Evolutionary conservation across 2,329 filamentous ascomycete species (phyloP).

Genomic region (Stylonectria norvegica): DNA sequence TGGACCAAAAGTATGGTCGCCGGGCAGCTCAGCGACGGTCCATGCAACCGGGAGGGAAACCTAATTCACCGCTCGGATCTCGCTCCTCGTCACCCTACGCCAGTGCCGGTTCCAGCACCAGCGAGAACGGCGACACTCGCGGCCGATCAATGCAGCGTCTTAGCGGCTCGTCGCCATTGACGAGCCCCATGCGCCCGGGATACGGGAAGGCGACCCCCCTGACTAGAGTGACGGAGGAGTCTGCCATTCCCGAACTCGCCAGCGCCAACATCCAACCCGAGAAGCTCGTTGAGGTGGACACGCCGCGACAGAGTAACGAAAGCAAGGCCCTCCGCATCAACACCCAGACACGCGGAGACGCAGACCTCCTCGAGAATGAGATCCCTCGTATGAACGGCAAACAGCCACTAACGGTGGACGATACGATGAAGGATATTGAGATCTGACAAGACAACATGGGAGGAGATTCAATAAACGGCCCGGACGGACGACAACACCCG

Average conservation of each 20-base stretch:
- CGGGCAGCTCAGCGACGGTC: constrained; percentile 54
- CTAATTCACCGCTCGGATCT: constrained; percentile 45
- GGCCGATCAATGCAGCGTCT: constrained; percentile 71
- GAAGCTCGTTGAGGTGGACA: constrained; percentile 56
- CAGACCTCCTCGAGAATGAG: constrained; percentile 39
- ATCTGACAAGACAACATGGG: constrained; percentile 39
- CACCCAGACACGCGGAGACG: constrained; percentile 34
- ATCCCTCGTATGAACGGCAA: constrained; percentile 43
- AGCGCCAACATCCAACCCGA: constrained; percentile 39
- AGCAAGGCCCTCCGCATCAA: constrained; percentile 32
- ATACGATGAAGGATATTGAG: constrained; percentile 60
- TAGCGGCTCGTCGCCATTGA: constrained; percentile 59
- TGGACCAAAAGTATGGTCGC: constrained; percentile 91
- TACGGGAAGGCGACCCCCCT: constrained; percentile 69
- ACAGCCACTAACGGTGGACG: constrained; percentile 42
- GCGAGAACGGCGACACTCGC: constrained; percentile 58
- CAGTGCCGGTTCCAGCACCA: constrained; percentile 58
- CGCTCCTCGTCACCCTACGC: constrained; percentile 60
- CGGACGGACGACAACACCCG: constrained; percentile 21
- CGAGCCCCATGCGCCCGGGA: constrained; percentile 62
- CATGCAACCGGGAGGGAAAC: constrained; percentile 36
- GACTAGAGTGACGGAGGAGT: constrained; percentile 71
- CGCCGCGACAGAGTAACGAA: constrained; percentile 47
- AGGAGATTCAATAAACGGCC: constrained; percentile 19
- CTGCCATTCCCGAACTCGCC: constrained; percentile 39